Conservation (phyloP, 768 basidiomycete genomes). For the Artomyces pyxidatus region DNA sequence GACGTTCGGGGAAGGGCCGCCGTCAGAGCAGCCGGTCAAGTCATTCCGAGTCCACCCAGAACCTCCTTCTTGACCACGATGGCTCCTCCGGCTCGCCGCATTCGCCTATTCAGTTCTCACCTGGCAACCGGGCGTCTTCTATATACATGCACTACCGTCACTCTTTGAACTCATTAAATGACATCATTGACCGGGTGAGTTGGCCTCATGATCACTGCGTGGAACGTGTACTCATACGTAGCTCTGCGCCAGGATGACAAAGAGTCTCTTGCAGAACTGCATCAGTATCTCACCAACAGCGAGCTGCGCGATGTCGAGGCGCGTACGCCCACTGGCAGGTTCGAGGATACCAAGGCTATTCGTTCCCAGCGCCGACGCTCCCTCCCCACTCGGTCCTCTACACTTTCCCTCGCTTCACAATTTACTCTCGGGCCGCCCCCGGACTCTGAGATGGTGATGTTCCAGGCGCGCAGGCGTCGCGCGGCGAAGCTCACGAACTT, state of each 20-base stretch:
- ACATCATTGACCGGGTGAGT: slow-evolving; percentile 73
- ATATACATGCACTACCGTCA: slow-evolving; percentile 74
- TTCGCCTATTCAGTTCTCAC: background rate
- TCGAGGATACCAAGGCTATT: slow-evolving; percentile 6
- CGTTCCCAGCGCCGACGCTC: slow-evolving; percentile 31
- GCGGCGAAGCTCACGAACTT: slow-evolving; percentile 83
- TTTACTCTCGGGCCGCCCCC: slow-evolving; percentile 32
- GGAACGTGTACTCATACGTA: slow-evolving; percentile 5
- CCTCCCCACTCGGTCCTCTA: slow-evolving; percentile 56
- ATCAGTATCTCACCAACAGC: slow-evolving; percentile 47
- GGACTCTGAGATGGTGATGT: slow-evolving; percentile 41
- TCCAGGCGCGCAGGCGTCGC: slow-evolving; percentile 63
- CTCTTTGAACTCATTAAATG: slow-evolving; percentile 71
- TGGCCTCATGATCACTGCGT: background rate
- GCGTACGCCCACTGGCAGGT: slow-evolving; percentile 16
- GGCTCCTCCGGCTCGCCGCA: slow-evolving; percentile 2
- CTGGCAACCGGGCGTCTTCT: slow-evolving; percentile 16
- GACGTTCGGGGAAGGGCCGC: slow-evolving; percentile 30
- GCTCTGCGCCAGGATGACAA: slow-evolving; percentile 53
- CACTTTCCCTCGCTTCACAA: slow-evolving; percentile 51
- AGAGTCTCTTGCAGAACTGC: slow-evolving; percentile 65
- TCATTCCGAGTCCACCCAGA: slow-evolving; percentile 55
- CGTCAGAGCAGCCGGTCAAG: slow-evolving; percentile 28
- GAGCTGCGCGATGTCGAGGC: slow-evolving; percentile 1
- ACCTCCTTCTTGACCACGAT: slow-evolving; percentile 29